Conservation (phyloP, 1,284 basidiomycete species). For the Pterula multifida region DNA sequence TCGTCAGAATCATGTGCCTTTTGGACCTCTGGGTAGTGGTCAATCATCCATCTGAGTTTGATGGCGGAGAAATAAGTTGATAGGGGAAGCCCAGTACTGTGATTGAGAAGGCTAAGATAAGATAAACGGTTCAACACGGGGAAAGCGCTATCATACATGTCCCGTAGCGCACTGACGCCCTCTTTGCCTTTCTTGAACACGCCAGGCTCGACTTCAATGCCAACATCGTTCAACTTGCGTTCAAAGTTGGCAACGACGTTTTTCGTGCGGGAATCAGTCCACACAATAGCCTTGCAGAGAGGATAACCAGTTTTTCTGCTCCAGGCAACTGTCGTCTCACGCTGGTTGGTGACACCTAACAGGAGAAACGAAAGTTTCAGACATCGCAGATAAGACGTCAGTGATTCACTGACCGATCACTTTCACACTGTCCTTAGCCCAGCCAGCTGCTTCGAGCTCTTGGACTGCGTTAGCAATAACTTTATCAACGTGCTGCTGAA, state of each 20-base stretch:
- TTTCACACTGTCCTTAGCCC: conserved; percentile 73
- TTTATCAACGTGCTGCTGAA: conserved; percentile 65
- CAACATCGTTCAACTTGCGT: conserved; percentile 59
- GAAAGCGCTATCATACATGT: conserved; percentile 51
- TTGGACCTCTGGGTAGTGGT: conserved; percentile 72
- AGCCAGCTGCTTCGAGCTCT: conserved; percentile 66
- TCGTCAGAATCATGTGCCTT: conserved; percentile 77
- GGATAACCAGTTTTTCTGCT: conserved; percentile 82
- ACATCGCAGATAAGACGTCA: not conserved
- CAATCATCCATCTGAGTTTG: conserved; percentile 95
- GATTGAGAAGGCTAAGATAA: conserved; percentile 7
- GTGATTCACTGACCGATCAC: conserved; percentile 61
- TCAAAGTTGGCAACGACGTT: conserved; percentile 72
- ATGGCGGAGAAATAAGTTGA: conserved; percentile 96
- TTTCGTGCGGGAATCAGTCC: conserved; percentile 91
- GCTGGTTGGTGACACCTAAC: conserved; percentile 91
- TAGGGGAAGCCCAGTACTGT: conserved; percentile 81
- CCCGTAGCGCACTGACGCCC: conserved; percentile 52
- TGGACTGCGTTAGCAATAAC: conserved; percentile 72
- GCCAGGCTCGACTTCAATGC: conserved; percentile 65
- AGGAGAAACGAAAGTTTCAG: conserved; percentile 1
- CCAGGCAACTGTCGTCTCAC: conserved; percentile 95
- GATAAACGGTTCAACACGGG: conserved; percentile 5
- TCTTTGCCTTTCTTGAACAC: conserved; percentile 60
- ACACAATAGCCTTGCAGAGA: conserved; percentile 85